These are phyloP conservation scores for Scheffersomyces titani DNA, from an alignment of 1,139 yeast species.

Conservation along the genomic window DNA sequence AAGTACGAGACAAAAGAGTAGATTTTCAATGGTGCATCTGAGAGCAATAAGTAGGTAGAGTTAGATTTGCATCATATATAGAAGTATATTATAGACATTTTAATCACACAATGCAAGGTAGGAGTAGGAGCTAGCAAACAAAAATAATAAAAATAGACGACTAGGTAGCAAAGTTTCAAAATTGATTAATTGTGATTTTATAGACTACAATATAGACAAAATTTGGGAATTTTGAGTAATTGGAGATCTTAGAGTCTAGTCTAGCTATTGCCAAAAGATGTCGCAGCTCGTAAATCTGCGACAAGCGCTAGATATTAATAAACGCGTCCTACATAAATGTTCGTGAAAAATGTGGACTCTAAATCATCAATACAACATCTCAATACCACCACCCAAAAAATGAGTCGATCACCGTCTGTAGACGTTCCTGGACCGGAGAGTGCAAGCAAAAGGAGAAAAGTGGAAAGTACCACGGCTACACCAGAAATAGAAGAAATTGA, in stretches of 20 bases:
- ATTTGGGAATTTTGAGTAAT: neutral
- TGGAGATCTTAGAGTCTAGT: neutral
- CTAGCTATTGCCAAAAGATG: neutral
- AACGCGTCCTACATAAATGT: neutral
- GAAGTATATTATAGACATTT: neutral
- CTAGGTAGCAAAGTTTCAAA: neutral
- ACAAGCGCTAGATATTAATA: neutral
- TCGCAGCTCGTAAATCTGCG: neutral
- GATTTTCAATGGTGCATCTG: neutral
- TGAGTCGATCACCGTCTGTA: neutral
- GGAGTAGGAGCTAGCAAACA: neutral
- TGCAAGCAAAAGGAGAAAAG: constrained; percentile 3
- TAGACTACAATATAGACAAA: no score
- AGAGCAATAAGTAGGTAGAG: neutral
- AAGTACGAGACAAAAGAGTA: neutral
- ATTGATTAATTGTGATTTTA: no score
- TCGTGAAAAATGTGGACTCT: neutral
- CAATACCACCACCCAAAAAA: neutral
- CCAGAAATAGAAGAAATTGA: neutral
- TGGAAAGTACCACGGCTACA: neutral
- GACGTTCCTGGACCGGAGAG: neutral
- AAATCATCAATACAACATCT: neutral
- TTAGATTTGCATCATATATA: neutral
- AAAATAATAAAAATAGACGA: no score
- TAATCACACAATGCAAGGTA: neutral